These are phyloP conservation scores for Gymnopilus dilepis DNA, from an alignment of 768 basidiomycete genomes.

Conservation along the genomic window DNA sequence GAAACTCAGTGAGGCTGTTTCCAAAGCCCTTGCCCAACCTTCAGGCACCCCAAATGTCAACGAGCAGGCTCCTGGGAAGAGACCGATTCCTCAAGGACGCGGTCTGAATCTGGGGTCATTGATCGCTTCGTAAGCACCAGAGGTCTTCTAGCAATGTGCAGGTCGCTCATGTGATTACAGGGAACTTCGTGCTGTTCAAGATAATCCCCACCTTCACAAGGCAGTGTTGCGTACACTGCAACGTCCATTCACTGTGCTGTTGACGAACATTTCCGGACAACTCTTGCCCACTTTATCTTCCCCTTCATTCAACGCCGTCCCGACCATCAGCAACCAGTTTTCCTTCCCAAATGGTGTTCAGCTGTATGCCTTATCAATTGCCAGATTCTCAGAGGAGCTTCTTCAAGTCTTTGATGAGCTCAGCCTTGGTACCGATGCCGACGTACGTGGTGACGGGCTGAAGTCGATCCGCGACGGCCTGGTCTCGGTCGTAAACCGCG, in stretches of 20 bases:
- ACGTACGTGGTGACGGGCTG: slow-evolving; percentile 69
- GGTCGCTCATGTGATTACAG: slow-evolving; percentile 40
- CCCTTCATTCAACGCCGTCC: slow-evolving; percentile 58
- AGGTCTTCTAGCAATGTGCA: slow-evolving; percentile 7
- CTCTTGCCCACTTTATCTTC: slow-evolving; percentile 72
- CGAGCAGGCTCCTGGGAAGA: slow-evolving; percentile 68
- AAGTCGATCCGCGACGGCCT: slow-evolving; percentile 74
- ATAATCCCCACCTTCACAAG: slow-evolving; percentile 66
- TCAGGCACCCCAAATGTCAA: slow-evolving; percentile 51
- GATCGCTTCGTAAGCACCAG: slow-evolving; percentile 65
- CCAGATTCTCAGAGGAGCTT: slow-evolving; percentile 75
- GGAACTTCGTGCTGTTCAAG: slow-evolving; percentile 68
- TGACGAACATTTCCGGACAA: slow-evolving; percentile 70
- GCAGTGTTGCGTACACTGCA: slow-evolving; percentile 78
- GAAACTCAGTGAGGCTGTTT: slow-evolving; percentile 82
- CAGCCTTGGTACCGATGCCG: slow-evolving; percentile 63
- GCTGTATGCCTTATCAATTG: slow-evolving; percentile 70
- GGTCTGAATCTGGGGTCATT: slow-evolving; percentile 69
- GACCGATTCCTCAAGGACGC: slow-evolving; percentile 76
- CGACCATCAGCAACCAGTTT: slow-evolving; percentile 53
- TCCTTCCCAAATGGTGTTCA: slow-evolving; percentile 70
- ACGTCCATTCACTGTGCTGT: slow-evolving; percentile 75
- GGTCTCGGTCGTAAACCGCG: slow-evolving; percentile 67
- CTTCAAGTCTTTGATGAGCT: slow-evolving; percentile 73
- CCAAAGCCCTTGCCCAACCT: slow-evolving; percentile 74